Conservation (phyloP, 306 rosid genomes). For the Senna tora region DNA sequence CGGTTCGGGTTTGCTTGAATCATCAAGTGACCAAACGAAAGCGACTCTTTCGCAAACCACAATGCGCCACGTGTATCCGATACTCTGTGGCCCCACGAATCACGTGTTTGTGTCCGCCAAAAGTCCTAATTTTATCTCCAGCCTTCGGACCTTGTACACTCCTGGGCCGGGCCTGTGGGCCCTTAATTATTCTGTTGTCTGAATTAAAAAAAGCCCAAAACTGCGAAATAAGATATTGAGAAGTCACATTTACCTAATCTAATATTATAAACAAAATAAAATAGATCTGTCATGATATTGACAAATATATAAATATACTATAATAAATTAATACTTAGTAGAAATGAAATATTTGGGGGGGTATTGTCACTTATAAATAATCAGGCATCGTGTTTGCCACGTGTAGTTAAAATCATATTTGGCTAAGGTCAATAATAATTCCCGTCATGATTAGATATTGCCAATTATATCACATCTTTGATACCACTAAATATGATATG, state of each 20-base stretch:
- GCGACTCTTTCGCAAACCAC: background rate
- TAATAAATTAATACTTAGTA: too few species aligned
- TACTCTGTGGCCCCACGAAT: background rate
- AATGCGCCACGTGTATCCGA: conserved; percentile 13
- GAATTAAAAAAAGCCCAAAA: background rate
- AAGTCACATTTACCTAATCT: background rate
- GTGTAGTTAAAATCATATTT: conserved; percentile 19
- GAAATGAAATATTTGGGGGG: too few species aligned
- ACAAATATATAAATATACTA: background rate
- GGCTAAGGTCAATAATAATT: conserved; percentile 34
- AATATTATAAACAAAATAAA: background rate
- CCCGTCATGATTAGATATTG: conserved; percentile 35
- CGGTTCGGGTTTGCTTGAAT: conserved; percentile 28
- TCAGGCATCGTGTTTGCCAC: conserved; percentile 11
- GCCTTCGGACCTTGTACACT: background rate
- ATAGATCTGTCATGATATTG: background rate
- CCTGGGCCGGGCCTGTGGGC: conserved; percentile 12
- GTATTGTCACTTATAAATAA: background rate
- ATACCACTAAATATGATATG: conserved; percentile 32
- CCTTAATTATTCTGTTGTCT: conserved; percentile 10
- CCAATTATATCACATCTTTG: conserved; percentile 36
- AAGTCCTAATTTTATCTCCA: conserved; percentile 18
- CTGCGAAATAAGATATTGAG: background rate
- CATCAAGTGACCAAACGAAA: background rate
- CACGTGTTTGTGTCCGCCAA: conserved; percentile 2